Percentiles rank a stretch among this genome's conserved stretches.
These are phyloP conservation scores for Sambucus nigra DNA, from an alignment of 129 eudicot genomes.

Conservation along the genomic window DNA sequence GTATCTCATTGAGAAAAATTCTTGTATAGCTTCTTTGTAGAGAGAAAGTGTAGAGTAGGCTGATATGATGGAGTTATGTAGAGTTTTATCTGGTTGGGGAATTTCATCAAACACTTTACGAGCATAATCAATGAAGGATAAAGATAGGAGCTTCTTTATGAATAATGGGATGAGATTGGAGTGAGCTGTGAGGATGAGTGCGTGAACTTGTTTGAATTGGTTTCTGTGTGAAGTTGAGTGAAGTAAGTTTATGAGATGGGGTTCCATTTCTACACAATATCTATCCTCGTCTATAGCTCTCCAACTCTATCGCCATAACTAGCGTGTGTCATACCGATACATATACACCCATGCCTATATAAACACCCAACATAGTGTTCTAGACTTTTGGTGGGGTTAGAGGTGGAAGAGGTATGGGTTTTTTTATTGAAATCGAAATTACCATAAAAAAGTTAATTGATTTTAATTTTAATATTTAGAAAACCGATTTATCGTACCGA, in stretches of 20 bases:
- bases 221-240: slow-evolving; percentile 4
- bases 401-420: too few relatives aligned
- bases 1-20: slow-evolving; percentile 10
- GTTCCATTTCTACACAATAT: too few relatives aligned
- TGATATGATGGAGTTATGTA: slow-evolving; percentile 17
- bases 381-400: too few relatives aligned
- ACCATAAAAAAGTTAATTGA: too few relatives aligned
- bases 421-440: too few relatives aligned
- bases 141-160: background rate
- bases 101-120: slow-evolving; percentile 26
- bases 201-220: slow-evolving; percentile 24
- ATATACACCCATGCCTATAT: too few relatives aligned
- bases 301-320: too few relatives aligned
- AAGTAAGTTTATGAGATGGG: slow-evolving; percentile 1
- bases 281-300: too few relatives aligned
- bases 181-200: slow-evolving; percentile 1
- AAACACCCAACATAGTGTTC: too few relatives aligned
- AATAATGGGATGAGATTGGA: slow-evolving; percentile 10
- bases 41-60: slow-evolving; percentile 14
- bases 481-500: too few relatives aligned
- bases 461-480: too few relatives aligned
- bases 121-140: slow-evolving; percentile 9
- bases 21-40: slow-evolving; percentile 7
- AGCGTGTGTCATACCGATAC: too few relatives aligned
- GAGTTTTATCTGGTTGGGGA: slow-evolving; percentile 14